Evolutionary conservation across 805 yeast genomes (phyloP), one percentile per base, ranked within the genome.

Genomic region (Wickerhamomyces bisporus): DNA sequence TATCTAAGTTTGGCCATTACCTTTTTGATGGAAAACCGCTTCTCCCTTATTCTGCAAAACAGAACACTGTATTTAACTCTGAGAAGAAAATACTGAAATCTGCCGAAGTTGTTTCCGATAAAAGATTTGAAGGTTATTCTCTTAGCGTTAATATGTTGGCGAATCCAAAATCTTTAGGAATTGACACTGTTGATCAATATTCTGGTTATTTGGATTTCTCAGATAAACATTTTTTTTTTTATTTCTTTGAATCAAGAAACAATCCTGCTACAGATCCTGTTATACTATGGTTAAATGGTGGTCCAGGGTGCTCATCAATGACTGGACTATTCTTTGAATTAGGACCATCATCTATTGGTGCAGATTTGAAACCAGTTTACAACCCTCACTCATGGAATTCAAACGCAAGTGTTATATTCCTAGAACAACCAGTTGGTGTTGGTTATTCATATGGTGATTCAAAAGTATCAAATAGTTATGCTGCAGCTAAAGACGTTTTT

Each of bases 271-370:
- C 68, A 37, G 97, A 91, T 61, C 97, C 97, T 2, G 72, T 88
- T 17, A 73, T 91, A 39, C 62, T 82, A 46, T 84, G 91, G 98
- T 69, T 89, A 51, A 89, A 89, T 57, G 97, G 97, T 47, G 96
- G 97, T 5, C 97, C 97, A 26, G 97, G 97, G 11, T 89, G 97
- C 58, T 86, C 96, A 0, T 86, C 96, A 1, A 65, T 87, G 57
- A 86, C 94, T 25, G 97, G 97, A 8, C 67, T 89, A 41, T 77
- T 91, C 52, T 87, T 89, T 55, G 98, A 91, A 61, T 72, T 88
- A 55, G 98, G 98, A 19, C 95, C 97, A 5, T 75, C 95, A 0
- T 70, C 81, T 12, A 77, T 91, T 42, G 79, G 75, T 43, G 61
- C 74, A 26, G 71, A 75, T 39, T 61, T 83, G 49, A 74, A 77